Evolutionary conservation across 768 basidiomycete genomes (phyloP), one percentile per base, ranked within the genome.

Genomic region (Serendipita vermifera): DNA sequence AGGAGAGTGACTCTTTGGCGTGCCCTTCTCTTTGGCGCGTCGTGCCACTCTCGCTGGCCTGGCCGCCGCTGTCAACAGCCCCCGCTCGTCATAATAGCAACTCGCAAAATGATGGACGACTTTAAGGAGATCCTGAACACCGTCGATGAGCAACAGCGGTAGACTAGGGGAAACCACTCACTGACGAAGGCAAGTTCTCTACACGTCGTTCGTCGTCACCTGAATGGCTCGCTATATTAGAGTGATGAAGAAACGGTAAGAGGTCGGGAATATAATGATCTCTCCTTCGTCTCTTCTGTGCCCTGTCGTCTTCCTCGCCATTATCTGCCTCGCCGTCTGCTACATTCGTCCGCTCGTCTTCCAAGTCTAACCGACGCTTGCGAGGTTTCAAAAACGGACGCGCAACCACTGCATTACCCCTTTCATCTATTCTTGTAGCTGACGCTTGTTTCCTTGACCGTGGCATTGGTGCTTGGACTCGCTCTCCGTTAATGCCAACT

Each of bases 1-100:
- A 31, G 67, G 60, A 59, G 51, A 32, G 36, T 38, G 56, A 54
- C 40, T 33, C 32, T 59, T 29, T 7, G 9, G 9, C 46, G 24
- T 15, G 46, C 46, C 9, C 27, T 29, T 51, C 46, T 51, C 46
- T 51, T 29, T 51, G 20, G 6, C 31, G 7, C 22, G 24, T 51
- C n/a, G n/a, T 26, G 20, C 46, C 39, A 20, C 26, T 26, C 20
- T 51, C 20, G 22, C 24, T 7, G 46, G 9, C n/a, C 9, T 26
- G 9, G 7, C 11, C 27, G 46, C 17, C 9, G 15, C 46, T 7
- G 29, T 29, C 22, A 51, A 26, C 20, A 51, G 24, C 31, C 46
- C 46, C n/a, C 46, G 17, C 29, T 51, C 46, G 15, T 51, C 46
- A n/a, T 51, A 51, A 51, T 51, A 51, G 15, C 22, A n/a, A 29